Base-by-base conservation (phyloP, 1,139 yeast species). In the Yamadazyma trypodendri region DNA sequence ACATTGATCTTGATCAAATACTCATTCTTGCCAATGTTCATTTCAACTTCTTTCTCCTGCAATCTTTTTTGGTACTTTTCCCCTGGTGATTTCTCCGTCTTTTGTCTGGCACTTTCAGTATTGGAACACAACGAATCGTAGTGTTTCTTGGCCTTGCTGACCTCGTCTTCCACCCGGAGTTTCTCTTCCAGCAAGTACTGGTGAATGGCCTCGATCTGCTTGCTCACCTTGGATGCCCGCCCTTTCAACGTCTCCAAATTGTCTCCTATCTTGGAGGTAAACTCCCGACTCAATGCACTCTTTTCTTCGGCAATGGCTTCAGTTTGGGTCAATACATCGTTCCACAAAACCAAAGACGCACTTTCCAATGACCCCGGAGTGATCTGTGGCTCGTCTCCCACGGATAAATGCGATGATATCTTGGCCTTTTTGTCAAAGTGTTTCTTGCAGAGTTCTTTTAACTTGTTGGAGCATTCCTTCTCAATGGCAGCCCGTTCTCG, bases 281-380 rank as follows among this genome's bases (percentile, higher is more conserved):
- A 61, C 41, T 86, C 94, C 32, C 68, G 65, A n/a, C 84, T 72
- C 35, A 90, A 71, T 34, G 72, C 62, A 24, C 61, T 58, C 50
- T 79, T 81, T 52, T 87, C 95, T 37, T 74, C 77, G 21, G 96
- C 84, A 32, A 87, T 76, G 21, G 75, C 69, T 57, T 90, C 97
- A 0, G 97, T 87, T 55, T 88, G 95, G 5, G 87, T 76, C 44
- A 92, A 70, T 11, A 92, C 78, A 48, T 88, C 95, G 34, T 81
- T 86, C 98, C 98, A 92, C 4, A 95, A 79, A n/a, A 88, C 96
- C 47, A 90, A 64, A n/a, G 88, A 75, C 0, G 97, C 96, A 46
- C 87, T 77, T 55, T 94, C 98, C 36, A 92, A 67, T 0, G 97
- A 89, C 0, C 99, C 98, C 0, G 98, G 97, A 0, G 99, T 92